Base-by-base conservation (phyloP, 176 grass and related monocot genomes). In the Tuctoria greenei region DNA sequence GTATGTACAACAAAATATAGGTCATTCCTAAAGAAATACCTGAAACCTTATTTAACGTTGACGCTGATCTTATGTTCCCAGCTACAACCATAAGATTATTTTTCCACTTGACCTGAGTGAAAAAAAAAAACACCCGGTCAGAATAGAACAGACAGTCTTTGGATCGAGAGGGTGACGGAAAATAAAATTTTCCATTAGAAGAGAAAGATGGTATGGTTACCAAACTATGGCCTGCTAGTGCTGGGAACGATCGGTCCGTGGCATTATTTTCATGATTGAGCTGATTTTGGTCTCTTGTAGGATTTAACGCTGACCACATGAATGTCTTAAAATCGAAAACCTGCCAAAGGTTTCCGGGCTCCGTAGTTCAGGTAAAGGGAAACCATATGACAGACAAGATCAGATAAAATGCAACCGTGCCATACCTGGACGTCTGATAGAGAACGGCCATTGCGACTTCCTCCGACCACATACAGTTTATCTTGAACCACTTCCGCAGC, bases 371-470 rank as follows among this genome's bases (percentile, higher is more conserved):
- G 38, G n/a, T 31, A 8, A 52, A 79, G 0, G 26, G 37, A 5
- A 64, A 34, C 7, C 3, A 5, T 3, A 66, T 17, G 74, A 50
- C 21, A 52, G 24, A 34, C 31, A 16, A 70, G 18, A 64, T 42
- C 4, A 35, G 13, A 16, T 72, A 38, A 37, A 7, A 37, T 18
- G 68, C 6, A 18, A 11, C 15, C 5, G 59, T 10, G 31, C 10
- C 28, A 21, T 69, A 99, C 95, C 91, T 95, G 95, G 84, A 99
- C 61, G 54, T 90, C 95, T 54, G 87, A 92, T 11, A 95, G 82
- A 80, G 85, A 99, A 10, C 95, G 84, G 8, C 95, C 95, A 82
- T 99, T 99, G 31, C 89, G 84, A 78, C 89, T 99, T 57, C 95
- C 95, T 46, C 95, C 95, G 24, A 99, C 78, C 56, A 99, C 89